Percentiles rank a stretch among this genome's conserved stretches.
Evolutionary conservation across 2,329 filamentous ascomycete genomes (phyloP).

Genomic region (Aspergillus clavatus): DNA sequence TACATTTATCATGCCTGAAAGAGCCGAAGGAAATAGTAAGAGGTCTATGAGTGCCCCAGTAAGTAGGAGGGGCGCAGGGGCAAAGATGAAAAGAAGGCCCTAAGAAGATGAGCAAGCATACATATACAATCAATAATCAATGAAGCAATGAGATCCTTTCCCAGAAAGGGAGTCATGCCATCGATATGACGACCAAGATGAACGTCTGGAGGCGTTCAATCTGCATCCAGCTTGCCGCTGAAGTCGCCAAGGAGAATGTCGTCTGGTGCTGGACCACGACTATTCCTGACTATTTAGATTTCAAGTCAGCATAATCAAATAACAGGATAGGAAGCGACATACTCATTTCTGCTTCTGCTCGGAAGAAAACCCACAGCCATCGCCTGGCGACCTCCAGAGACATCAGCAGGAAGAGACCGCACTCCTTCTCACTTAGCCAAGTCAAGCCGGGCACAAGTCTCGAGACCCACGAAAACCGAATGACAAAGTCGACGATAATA

Average conservation of each 20-base stretch:
- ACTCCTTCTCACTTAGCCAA: slow-evolving; percentile 80
- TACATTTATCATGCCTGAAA: neutral
- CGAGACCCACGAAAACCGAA: slow-evolving; percentile 87
- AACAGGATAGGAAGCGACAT: slow-evolving; percentile 32
- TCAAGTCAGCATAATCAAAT: slow-evolving; percentile 7
- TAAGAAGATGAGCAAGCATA: neutral
- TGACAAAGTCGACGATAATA: slow-evolving; percentile 69
- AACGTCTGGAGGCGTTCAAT: slow-evolving; percentile 31
- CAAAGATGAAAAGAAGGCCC: neutral
- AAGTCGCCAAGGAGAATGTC: slow-evolving; percentile 74
- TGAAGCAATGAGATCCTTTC: slow-evolving; percentile 6
- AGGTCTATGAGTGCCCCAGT: neutral
- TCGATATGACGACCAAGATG: slow-evolving; percentile 8
- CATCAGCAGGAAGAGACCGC: slow-evolving; percentile 82
- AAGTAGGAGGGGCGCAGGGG: neutral
- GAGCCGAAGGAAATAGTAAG: neutral
- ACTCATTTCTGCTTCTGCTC: slow-evolving; percentile 90
- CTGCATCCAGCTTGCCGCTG: slow-evolving; percentile 60
- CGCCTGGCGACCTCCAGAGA: slow-evolving; percentile 78
- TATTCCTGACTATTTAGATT: slow-evolving; percentile 47
- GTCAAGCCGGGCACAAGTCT: slow-evolving; percentile 80
- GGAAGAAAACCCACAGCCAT: slow-evolving; percentile 97
- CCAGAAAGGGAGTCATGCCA: slow-evolving; percentile 14
- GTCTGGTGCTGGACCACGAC: slow-evolving; percentile 54
- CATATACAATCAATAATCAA: slow-evolving; percentile 6